Evolutionary conservation across 305 asterid genomes (phyloP).

Genomic region (Rubia tinctorum): DNA sequence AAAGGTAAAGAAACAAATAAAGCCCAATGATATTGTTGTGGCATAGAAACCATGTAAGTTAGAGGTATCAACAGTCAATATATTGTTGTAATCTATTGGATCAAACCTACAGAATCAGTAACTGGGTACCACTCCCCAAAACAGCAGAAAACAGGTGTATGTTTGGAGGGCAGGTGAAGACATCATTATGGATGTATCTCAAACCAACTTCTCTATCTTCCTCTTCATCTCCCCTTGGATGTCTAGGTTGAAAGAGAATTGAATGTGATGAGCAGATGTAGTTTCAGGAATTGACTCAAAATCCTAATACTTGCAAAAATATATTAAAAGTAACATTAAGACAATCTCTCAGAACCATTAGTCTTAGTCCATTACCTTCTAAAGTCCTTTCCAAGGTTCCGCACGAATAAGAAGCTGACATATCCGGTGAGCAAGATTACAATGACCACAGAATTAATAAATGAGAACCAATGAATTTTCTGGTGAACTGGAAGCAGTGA

Average conservation of each 20-base stretch:
- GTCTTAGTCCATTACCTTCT: no score
- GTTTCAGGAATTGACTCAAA: background rate
- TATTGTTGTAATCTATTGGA: background rate
- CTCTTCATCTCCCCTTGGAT: constrained; percentile 69
- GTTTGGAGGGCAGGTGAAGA: constrained; percentile 63
- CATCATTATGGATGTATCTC: constrained; percentile 74
- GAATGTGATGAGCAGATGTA: constrained; percentile 15
- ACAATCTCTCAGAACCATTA: constrained; percentile 29
- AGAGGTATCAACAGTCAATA: background rate
- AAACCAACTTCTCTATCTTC: constrained; percentile 82
- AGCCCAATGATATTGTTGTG: background rate
- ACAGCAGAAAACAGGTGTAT: constrained; percentile 67
- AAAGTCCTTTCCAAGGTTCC: constrained; percentile 73
- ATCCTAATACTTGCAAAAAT: background rate
- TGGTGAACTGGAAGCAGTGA: constrained; percentile 44
- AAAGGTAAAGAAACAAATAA: background rate
- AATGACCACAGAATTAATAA: constrained; percentile 51
- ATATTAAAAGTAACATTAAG: background rate
- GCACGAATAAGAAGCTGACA: constrained; percentile 48
- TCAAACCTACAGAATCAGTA: constrained; percentile 61
- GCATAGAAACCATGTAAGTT: background rate
- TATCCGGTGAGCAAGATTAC: constrained; percentile 63
- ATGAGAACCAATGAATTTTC: constrained; percentile 75
- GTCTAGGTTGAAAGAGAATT: constrained; percentile 26
- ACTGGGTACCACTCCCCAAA: constrained; percentile 77